Evolutionary conservation across 495 filamentous ascomycete genomes (phyloP).

Genomic region (Penicillium crystallinum): DNA sequence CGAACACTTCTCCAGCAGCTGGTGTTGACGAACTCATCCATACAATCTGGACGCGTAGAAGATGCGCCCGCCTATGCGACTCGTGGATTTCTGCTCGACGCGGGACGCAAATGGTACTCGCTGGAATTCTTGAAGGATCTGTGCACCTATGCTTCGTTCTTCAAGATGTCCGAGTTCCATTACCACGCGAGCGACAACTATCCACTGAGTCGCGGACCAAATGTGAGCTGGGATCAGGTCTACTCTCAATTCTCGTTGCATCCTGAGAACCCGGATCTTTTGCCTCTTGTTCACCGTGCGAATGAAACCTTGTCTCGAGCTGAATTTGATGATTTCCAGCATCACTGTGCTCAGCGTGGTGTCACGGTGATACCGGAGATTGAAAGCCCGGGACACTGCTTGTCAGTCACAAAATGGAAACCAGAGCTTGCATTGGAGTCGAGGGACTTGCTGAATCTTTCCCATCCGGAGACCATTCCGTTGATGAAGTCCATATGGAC

Average conservation of each 20-base stretch:
- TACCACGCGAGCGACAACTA: constrained; percentile 56
- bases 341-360: constrained; percentile 47
- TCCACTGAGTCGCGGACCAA: constrained; percentile 48
- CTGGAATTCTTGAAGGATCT: constrained; percentile 49
- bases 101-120: constrained; percentile 54
- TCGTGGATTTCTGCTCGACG: constrained; percentile 50
- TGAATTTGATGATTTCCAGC: constrained; percentile 47
- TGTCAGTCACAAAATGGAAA: constrained; percentile 54
- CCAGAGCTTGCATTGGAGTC: constrained; percentile 48
- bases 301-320: constrained; percentile 46
- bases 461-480: constrained; percentile 50
- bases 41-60: constrained; percentile 26
- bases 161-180: constrained; percentile 55
- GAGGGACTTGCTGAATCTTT: constrained; percentile 48
- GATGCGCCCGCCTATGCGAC: constrained; percentile 47
- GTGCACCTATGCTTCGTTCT: constrained; percentile 52
- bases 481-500: constrained; percentile 50
- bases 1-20: constrained; percentile 48
- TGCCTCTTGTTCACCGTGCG: constrained; percentile 38
- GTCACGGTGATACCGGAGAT: constrained; percentile 53
- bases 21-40: constrained; percentile 21
- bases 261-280: constrained; percentile 35
- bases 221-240: constrained; percentile 46
- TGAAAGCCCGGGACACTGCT: constrained; percentile 49
- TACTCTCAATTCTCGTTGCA: constrained; percentile 49